Base-by-base conservation (phyloP, 768 basidiomycete species). In the Nidularia pulvinata region DNA sequence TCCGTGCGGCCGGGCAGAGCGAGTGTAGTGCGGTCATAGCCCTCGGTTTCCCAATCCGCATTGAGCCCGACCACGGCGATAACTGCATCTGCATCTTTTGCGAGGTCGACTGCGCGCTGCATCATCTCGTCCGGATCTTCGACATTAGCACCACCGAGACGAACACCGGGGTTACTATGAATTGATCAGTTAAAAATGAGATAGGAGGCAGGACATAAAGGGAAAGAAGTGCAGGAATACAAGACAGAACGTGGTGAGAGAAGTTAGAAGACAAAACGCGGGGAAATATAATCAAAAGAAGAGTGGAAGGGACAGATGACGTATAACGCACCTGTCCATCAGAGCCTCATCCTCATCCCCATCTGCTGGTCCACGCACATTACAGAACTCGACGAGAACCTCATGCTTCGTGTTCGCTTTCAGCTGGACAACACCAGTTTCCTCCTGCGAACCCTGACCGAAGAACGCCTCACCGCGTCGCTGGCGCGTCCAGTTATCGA, bases 401-500 rank as follows among this genome's bases (percentile, higher is more conserved):
- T 79, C 71, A 64, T 89, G 79, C 47, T 75, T 73, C 25, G 71
- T 68, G 51, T 80, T 77, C 0, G 84, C 85, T 57, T 82, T 81
- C 54, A 90, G 70, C 6, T 69, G 60, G 55, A 77, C 74, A 7
- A 74, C 65, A 6, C 88, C 88, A 44, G 64, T 80, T 63, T 91
- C 88, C 62, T 91, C 90, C 46, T 66, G 66, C 2, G 87, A 77
- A 9, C 83, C 90, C 16, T 55, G 58, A n/a, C 80, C 81, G 57
- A 89, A 91, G 78, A 91, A 91, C 7, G 79, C 68, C 5, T 82
- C 80, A 3, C 88, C 89, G 25, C 86, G 83, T 30, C 75, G 71
- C 64, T 93, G 91, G 33, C 84, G 78, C 9, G 86, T 88, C 84
- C 90, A 91, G 67, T 93, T 93, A 62, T 94, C 91, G 50, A 94